Base-by-base conservation (phyloP, 169 alveolate genomes). In the Cryptosporidium ubiquitum region DNA sequence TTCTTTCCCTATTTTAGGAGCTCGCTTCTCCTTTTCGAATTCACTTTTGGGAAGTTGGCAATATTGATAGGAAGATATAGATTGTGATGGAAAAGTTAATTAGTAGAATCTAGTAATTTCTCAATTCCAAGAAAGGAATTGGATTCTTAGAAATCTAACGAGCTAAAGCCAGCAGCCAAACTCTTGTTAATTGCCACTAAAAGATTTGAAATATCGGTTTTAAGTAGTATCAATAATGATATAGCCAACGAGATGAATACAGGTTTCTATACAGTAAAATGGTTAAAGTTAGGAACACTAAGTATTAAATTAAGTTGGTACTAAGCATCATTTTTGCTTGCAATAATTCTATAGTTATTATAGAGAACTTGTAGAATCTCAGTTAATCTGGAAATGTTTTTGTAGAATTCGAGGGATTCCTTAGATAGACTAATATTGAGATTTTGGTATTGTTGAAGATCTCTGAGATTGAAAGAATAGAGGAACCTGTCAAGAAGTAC, bases 271-370 rank as follows among this genome's bases (percentile, higher is more conserved):
- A 9, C 31, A 29, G 12, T 55, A 26, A 14, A 55, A 20, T n/a
- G n/a, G 18, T 58, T 26, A 18, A 26, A 14, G 4, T n/a, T 64
- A 29, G 84, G 23, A 69, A 69, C n/a, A 47, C 10, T 5, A 33
- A 20, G 18, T 66, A 33, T 10, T 66, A 37, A 12, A 33, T 5
- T 69, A 5, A 40, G 39, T n/a, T 39, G 69, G n/a, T 69, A 52
- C 29, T 79, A 79, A 23, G 89, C 89, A 79, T 79, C 89, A 49
- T 79, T 79, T 0, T 64, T 79, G 18, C 79, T 69, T 61, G 89
- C 89, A 37, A 79, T 79, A 5, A 64, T 61, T 79, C 89, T 60
- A 40, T 79, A 79, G 64, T 58, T 58, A 26, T 79, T 47, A 33
- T 79, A 79, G 37, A 64, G 64, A 39, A 39, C 40, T 31, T 79